Percentiles rank a stretch among this genome's conserved stretches.
Evolutionary conservation across 495 filamentous ascomycete species (phyloP).

Genomic region (Penicillium antarcticum): DNA sequence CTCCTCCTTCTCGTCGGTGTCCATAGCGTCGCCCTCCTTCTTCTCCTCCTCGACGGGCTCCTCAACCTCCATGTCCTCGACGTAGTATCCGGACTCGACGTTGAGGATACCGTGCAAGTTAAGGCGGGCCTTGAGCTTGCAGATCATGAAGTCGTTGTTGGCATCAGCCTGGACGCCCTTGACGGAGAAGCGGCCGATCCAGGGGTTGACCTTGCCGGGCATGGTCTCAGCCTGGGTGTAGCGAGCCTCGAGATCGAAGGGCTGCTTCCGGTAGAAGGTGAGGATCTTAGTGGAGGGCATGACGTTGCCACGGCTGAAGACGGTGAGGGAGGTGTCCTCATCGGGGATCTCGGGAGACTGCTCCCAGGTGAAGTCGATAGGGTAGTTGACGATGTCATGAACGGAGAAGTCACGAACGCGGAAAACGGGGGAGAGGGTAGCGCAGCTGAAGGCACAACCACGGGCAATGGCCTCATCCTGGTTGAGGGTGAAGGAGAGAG

Average conservation of each 20-base stretch:
- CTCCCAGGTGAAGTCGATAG: conserved; percentile 99
- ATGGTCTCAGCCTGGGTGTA: conserved; percentile 84
- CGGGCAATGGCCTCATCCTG: conserved; percentile 96
- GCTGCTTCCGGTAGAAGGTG: conserved; percentile 97
- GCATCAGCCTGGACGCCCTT: conserved; percentile 83
- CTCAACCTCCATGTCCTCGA: conserved; percentile 97
- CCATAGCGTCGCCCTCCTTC: conserved; percentile 83
- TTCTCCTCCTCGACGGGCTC: conserved; percentile 75
- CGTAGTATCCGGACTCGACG: conserved; percentile 94
- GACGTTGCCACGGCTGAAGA: conserved; percentile 96
- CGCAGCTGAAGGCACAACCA: conserved; percentile 96
- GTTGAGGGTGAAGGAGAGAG: conserved; percentile 94
- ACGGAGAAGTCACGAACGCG: conserved; percentile 97
- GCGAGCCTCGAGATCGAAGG: conserved; percentile 93
- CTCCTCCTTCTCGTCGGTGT: conserved; percentile 72
- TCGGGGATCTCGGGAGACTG: conserved; percentile 98
- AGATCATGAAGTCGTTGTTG: conserved; percentile 96
- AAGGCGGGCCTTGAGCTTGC: conserved; percentile 97
- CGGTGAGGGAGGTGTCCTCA: conserved; percentile 94
- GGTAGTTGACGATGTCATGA: conserved; percentile 96
- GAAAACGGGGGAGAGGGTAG: conserved; percentile 97
- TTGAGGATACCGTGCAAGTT: conserved; percentile 97
- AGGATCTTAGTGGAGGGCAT: conserved; percentile 99
- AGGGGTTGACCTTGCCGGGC: conserved; percentile 89
- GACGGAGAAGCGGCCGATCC: conserved; percentile 94